Evolutionary conservation across 2,329 filamentous ascomycete genomes (phyloP).

Genomic region (Colletotrichum shisoi): DNA sequence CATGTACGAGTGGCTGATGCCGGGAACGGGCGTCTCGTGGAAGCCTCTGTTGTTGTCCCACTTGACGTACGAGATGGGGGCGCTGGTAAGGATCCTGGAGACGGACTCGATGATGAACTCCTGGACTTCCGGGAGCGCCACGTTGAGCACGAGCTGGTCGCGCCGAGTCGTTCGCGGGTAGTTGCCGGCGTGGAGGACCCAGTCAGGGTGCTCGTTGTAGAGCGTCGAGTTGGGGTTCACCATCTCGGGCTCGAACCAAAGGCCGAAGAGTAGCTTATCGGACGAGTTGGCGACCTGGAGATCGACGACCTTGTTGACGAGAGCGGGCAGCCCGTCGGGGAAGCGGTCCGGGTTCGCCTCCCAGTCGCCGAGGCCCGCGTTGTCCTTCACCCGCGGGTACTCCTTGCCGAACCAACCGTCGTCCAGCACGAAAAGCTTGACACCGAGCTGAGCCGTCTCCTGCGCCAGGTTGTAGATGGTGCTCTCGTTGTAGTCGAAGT

Average conservation of each 20-base stretch:
- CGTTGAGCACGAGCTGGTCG: slow-evolving; percentile 68
- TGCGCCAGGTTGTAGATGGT: slow-evolving; percentile 64
- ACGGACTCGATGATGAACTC: slow-evolving; percentile 67
- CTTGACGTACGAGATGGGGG: slow-evolving; percentile 68
- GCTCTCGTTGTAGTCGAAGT: slow-evolving; percentile 65
- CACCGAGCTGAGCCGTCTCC: slow-evolving; percentile 65
- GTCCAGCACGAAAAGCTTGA: slow-evolving; percentile 70
- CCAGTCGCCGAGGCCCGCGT: slow-evolving; percentile 70
- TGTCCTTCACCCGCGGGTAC: slow-evolving; percentile 66
- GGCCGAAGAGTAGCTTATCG: slow-evolving; percentile 64
- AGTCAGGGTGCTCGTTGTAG: slow-evolving; percentile 69
- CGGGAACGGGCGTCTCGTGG: slow-evolving; percentile 64
- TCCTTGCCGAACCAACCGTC: slow-evolving; percentile 74
- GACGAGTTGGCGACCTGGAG: slow-evolving; percentile 58
- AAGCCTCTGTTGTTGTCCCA: slow-evolving; percentile 74
- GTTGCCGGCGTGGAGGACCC: slow-evolving; percentile 65
- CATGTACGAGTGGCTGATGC: slow-evolving; percentile 66
- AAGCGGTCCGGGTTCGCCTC: slow-evolving; percentile 65
- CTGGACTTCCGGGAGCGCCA: slow-evolving; percentile 68
- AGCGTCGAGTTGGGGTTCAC: slow-evolving; percentile 68
- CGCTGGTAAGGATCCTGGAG: slow-evolving; percentile 61
- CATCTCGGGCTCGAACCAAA: slow-evolving; percentile 76
- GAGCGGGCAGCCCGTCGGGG: slow-evolving; percentile 62
- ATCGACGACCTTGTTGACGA: slow-evolving; percentile 61
- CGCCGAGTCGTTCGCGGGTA: slow-evolving; percentile 65